phyloP scores from a whole-genome alignment of 257 asterid species.

The Solanum neorickii region DNA sequence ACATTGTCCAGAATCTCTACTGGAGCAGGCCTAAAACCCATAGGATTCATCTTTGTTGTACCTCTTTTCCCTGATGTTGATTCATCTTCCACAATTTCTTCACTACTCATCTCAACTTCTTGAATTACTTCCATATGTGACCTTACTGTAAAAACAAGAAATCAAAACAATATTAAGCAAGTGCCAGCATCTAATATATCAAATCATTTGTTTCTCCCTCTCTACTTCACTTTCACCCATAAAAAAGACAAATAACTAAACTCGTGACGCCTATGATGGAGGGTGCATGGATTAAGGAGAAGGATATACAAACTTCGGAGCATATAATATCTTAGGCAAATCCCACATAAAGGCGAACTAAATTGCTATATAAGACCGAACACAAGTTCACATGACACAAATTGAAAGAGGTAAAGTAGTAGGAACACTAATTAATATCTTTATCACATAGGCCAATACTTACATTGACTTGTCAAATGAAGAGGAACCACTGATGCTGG shows the following conservation, averaged over 20 bases:
- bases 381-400: background rate
- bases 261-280: background rate
- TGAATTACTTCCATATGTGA: slow-evolving; percentile 36
- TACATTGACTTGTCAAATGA: slow-evolving; percentile 32
- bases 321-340: background rate
- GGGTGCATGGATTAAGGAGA: background rate
- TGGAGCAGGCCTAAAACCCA: slow-evolving; percentile 27
- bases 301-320: background rate
- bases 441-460: background rate
- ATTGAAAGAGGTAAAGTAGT: background rate
- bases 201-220: background rate
- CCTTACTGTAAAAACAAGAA: slow-evolving; percentile 10
- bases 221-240: background rate
- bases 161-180: background rate
- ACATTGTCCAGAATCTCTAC: slow-evolving; percentile 55
- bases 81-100: slow-evolving; percentile 6
- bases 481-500: slow-evolving; percentile 27
- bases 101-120: slow-evolving; percentile 54
- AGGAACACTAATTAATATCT: background rate
- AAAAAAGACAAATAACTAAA: background rate
- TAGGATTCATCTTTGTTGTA: background rate
- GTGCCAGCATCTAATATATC: background rate
- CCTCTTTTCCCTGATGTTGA: background rate
- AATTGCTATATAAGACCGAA: background rate
- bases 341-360: background rate